phyloP scores from a whole-genome alignment of 345 rosid species.

The Odontarrhena argentea region DNA sequence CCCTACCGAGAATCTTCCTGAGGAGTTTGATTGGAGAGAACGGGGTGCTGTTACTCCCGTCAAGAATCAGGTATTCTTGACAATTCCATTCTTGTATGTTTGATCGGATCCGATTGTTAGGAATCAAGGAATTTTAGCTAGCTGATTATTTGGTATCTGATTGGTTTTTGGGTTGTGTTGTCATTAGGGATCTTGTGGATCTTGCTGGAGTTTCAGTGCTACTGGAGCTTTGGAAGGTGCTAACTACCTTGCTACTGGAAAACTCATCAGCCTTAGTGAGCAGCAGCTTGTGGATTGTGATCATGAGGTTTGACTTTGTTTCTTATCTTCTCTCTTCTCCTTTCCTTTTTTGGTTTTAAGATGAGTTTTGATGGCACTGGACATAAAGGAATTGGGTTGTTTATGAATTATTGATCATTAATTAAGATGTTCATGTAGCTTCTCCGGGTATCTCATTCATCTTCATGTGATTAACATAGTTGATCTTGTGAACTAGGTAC shows the following conservation, averaged over 20 bases:
- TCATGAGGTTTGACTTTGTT: constrained; percentile 69
- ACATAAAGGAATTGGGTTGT: neutral
- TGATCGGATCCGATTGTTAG: neutral
- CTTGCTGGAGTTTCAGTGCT: constrained; percentile 98
- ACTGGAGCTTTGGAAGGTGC: constrained; percentile 99
- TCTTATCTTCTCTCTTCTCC: neutral
- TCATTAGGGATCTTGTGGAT: constrained; percentile 88
- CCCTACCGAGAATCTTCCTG: constrained; percentile 73
- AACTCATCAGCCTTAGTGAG: constrained; percentile 94
- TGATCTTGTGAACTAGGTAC: too few relatives aligned
- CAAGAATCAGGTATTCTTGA: constrained; percentile 69
- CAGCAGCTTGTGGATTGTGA: constrained; percentile 99
- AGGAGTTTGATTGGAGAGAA: constrained; percentile 95
- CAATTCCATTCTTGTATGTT: neutral
- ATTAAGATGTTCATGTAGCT: neutral
- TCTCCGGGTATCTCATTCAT: neutral
- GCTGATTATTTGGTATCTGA: neutral
- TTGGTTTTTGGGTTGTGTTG: constrained; percentile 1
- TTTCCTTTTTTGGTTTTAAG: neutral
- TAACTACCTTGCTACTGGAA: constrained; percentile 80
- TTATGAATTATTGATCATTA: neutral
- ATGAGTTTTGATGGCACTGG: neutral
- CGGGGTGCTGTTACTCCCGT: constrained; percentile 82
- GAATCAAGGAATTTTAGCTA: too few relatives aligned
- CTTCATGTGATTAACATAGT: too few relatives aligned